A percentile compares a stretch with the other conserved stretches of the same genome.
Evolutionary conservation across 2,329 filamentous ascomycete species (phyloP).

Genomic region (Sporothrix sp.): DNA sequence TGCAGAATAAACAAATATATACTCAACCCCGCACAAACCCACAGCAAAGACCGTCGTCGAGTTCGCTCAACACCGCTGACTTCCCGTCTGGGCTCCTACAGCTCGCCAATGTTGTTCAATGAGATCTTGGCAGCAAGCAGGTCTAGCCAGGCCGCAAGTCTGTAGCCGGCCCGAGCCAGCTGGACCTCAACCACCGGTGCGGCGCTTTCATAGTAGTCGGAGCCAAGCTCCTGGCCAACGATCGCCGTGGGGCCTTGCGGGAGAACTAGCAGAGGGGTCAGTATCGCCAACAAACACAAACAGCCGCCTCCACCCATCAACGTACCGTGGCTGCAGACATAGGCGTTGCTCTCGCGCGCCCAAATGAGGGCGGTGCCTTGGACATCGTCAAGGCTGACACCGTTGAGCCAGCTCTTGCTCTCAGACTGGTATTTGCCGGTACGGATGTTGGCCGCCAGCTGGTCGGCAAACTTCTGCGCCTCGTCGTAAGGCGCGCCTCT

Average conservation of each 20-base stretch:
- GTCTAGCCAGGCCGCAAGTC: slow-evolving; percentile 59
- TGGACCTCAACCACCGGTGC: slow-evolving; percentile 56
- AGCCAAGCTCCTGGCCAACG: slow-evolving; percentile 46
- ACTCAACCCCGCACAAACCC: too few species aligned
- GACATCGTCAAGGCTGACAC: slow-evolving; percentile 45
- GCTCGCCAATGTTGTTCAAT: slow-evolving; percentile 19
- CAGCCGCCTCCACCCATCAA: slow-evolving; percentile 9
- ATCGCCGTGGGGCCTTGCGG: slow-evolving; percentile 51
- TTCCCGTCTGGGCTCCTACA: slow-evolving; percentile 17
- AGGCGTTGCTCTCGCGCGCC: slow-evolving; percentile 53
- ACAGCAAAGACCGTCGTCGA: too few species aligned
- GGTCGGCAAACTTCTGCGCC: slow-evolving; percentile 47
- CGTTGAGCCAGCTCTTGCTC: slow-evolving; percentile 44
- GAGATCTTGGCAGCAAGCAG: slow-evolving; percentile 38
- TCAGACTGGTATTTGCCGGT: slow-evolving; percentile 43
- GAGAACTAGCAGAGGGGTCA: slow-evolving; percentile 37
- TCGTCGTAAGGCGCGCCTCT: slow-evolving; percentile 40
- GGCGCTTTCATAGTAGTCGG: slow-evolving; percentile 52
- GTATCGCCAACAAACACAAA: not conserved
- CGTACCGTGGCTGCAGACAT: slow-evolving; percentile 53
- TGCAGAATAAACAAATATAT: not conserved
- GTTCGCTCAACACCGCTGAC: too few species aligned
- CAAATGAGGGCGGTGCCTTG: slow-evolving; percentile 49
- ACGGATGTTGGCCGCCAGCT: slow-evolving; percentile 44
- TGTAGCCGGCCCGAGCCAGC: slow-evolving; percentile 58